Conservation (phyloP, 176 grass and related monocot species). For the Chloris gayana region DNA sequence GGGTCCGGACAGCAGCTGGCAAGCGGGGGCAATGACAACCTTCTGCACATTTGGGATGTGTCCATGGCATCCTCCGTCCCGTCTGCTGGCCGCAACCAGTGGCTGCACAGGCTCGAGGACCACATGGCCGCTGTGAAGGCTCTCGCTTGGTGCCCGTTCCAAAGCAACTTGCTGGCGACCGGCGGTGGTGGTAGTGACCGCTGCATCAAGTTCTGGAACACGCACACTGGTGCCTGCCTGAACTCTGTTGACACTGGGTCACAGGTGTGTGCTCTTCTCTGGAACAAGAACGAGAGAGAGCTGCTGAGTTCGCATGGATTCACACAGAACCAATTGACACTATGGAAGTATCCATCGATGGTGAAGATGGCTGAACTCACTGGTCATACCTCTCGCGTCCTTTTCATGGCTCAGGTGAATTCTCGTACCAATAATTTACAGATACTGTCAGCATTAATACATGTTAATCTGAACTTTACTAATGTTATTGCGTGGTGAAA, state of each 20-base stretch:
- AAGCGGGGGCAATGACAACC: slow-evolving; percentile 72
- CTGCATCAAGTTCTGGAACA: slow-evolving; percentile 80
- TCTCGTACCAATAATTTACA: slow-evolving; percentile 17
- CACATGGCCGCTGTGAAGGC: slow-evolving; percentile 72
- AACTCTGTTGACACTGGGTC: slow-evolving; percentile 63
- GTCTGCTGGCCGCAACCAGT: slow-evolving; percentile 58
- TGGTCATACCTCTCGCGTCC: slow-evolving; percentile 62
- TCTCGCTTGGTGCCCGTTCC: slow-evolving; percentile 75
- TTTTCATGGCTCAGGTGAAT: slow-evolving; percentile 61
- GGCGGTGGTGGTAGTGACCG: slow-evolving; percentile 55
- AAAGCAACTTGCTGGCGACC: slow-evolving; percentile 66
- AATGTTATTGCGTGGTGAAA: slow-evolving; percentile 25
- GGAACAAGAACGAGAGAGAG: slow-evolving; percentile 65
- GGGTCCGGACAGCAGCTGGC: slow-evolving; percentile 64
- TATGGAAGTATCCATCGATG: slow-evolving; percentile 69
- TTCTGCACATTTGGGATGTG: slow-evolving; percentile 66
- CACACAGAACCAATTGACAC: slow-evolving; percentile 51
- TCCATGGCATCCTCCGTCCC: slow-evolving; percentile 55
- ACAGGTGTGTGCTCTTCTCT: slow-evolving; percentile 55
- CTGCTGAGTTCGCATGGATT: slow-evolving; percentile 58
- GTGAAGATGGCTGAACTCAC: slow-evolving; percentile 67
- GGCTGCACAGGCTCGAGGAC: slow-evolving; percentile 64
- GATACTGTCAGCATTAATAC: background rate
- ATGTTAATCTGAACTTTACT: slow-evolving; percentile 29
- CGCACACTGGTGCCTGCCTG: slow-evolving; percentile 56